Base-by-base conservation (phyloP, 345 rosid species). In the Punica granatum region DNA sequence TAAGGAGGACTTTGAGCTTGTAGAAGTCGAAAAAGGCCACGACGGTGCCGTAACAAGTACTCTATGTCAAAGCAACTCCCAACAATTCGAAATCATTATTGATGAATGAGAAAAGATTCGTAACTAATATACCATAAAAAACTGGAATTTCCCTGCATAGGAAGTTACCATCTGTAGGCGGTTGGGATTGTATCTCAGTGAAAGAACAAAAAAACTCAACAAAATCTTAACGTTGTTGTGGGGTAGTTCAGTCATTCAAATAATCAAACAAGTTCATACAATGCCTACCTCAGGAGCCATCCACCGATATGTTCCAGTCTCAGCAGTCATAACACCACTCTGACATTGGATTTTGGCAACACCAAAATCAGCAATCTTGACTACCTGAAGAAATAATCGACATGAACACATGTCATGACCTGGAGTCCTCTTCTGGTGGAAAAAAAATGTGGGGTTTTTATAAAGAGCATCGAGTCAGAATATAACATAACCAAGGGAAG, bases 281-380 rank as follows among this genome's bases (percentile, higher is more conserved):
- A 74, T 46, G 63, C 80, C 75, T 69, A 87, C 92, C 89, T 87
- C 92, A 25, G 90, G 92, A 69, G 92, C 92, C 92, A 87, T 87
- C 92, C 92, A 87, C 31, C 90, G 86, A 64, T 87, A 87, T 4
- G 90, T 85, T 67, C 92, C 92, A 59, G 90, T 87, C 80, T 87
- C 92, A 23, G 88, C 90, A 32, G 92, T 87, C 92, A 87, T 87
- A 68, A 83, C 82, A 30, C 90, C 92, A 46, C 88, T 67, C 68
- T 69, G 82, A 70, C 74, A 73, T 72, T 83, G 81, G 70, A 88
- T 84, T 77, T 86, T 82, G 68, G 93, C 90, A 75, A 88, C 83
- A 63, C 90, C 93, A 78, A 88, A 88, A 78, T 88, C 93, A 23
- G 90, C 84, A 71, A 88, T 81, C 76, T 88, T 88, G 36, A 84